Conservation (phyloP, 306 rosid species). For the Dryas octopetala region DNA sequence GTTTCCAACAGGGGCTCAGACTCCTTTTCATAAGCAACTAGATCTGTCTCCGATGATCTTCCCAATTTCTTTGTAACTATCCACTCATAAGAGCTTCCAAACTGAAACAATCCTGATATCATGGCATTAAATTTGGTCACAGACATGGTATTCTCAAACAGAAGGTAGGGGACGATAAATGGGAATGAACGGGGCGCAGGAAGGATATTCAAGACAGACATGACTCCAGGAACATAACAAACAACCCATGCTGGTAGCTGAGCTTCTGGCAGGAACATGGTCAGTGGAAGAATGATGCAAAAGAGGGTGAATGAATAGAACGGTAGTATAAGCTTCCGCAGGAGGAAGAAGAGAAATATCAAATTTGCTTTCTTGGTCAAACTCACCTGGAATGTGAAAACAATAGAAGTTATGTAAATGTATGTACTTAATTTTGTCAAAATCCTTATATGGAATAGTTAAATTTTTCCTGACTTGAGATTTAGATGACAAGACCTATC, state of each 20-base stretch:
- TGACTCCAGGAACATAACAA: slow-evolving; percentile 91
- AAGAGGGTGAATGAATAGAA: slow-evolving; percentile 96
- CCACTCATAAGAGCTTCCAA: slow-evolving; percentile 97
- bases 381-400: slow-evolving; percentile 61
- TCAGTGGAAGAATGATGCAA: slow-evolving; percentile 95
- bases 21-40: slow-evolving; percentile 73
- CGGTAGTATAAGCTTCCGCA: slow-evolving; percentile 92
- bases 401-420: not conserved
- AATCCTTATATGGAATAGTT: not conserved
- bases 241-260: slow-evolving; percentile 96
- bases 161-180: slow-evolving; percentile 87
- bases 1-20: slow-evolving; percentile 57
- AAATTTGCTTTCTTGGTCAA: slow-evolving; percentile 77
- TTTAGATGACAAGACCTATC: not conserved
- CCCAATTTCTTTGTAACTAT: slow-evolving; percentile 92
- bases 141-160: slow-evolving; percentile 97
- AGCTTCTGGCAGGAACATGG: slow-evolving; percentile 99
- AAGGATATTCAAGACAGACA: slow-evolving; percentile 82
- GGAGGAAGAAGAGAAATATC: slow-evolving; percentile 91
- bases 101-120: slow-evolving; percentile 89
- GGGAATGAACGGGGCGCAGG: slow-evolving; percentile 91
- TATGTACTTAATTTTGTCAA: not conserved
- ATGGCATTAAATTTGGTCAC: slow-evolving; percentile 97
- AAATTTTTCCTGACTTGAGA: not conserved
- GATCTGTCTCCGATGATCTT: slow-evolving; percentile 90